Conservation (phyloP, 129 eudicot species). For the carrot (Daucus carota) region DNA sequence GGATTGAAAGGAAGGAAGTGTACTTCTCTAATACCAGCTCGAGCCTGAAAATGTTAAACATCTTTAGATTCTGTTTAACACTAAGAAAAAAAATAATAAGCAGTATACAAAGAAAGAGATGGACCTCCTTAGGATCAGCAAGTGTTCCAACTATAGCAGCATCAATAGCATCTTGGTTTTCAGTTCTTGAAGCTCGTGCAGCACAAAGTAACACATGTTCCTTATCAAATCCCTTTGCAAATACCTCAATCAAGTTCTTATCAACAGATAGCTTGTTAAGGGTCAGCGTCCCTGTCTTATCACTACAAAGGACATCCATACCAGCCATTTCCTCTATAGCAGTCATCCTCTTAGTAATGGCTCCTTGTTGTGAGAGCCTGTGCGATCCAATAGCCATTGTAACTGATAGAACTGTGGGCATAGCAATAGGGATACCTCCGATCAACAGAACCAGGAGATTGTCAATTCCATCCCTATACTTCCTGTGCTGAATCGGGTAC, state of each 20-base stretch:
- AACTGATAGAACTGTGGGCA: conserved; percentile 82
- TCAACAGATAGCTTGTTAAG: conserved; percentile 72
- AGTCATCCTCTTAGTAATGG: conserved; percentile 89
- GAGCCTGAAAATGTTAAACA: conserved; percentile 32
- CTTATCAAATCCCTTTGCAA: conserved; percentile 65
- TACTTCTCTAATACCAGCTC: conserved; percentile 74
- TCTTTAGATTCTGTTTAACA: neutral
- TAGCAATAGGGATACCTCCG: conserved; percentile 92
- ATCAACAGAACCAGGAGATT: conserved; percentile 70
- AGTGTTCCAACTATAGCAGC: conserved; percentile 83
- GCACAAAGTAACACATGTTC: conserved; percentile 68
- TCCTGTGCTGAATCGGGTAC: conserved; percentile 82
- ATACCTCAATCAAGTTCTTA: conserved; percentile 66
- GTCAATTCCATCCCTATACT: conserved; percentile 67
- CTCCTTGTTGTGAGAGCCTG: conserved; percentile 84
- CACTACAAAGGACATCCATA: conserved; percentile 89
- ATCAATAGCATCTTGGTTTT: conserved; percentile 89
- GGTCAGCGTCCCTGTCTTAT: conserved; percentile 81
- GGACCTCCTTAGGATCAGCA: conserved; percentile 85
- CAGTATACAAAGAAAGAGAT: neutral
- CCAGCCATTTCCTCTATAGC: conserved; percentile 94
- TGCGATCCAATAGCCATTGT: conserved; percentile 95
- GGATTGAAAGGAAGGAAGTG: conserved; percentile 88
- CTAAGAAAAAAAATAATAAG: neutral
- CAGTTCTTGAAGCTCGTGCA: conserved; percentile 78